These are phyloP conservation scores for Escovopsis sp. DNA, from an alignment of 2,329 filamentous ascomycete genomes.

Conservation along the genomic window DNA sequence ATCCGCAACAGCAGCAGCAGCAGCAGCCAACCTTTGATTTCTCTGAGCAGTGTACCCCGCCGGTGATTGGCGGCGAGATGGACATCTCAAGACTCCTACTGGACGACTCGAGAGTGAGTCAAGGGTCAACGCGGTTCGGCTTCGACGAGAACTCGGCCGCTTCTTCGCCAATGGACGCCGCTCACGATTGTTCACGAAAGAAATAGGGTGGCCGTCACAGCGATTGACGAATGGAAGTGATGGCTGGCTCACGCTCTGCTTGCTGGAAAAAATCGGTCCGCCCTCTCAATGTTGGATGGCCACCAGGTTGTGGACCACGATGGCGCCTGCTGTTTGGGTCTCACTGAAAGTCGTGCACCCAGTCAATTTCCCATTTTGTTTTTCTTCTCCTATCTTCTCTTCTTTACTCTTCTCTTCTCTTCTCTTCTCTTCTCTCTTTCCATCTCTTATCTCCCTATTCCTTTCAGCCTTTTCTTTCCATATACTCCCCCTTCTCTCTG, in stretches of 20 bases:
- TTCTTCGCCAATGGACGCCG: slow-evolving; percentile 10
- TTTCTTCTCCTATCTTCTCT: too few relatives aligned
- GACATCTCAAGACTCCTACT: slow-evolving; percentile 45
- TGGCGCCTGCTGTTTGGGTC: neutral
- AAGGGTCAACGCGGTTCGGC: slow-evolving; percentile 12
- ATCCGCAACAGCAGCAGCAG: slow-evolving; percentile 1
- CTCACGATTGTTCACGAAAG: slow-evolving; percentile 6
- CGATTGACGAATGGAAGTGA: neutral
- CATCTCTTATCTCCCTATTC: too few relatives aligned
- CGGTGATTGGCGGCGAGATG: slow-evolving; percentile 40
- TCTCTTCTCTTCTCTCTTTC: too few relatives aligned
- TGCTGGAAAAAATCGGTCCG: too few relatives aligned
- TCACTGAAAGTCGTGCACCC: neutral
- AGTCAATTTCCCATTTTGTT: too few relatives aligned
- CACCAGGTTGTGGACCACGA: too few relatives aligned
- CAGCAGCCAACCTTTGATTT: slow-evolving; percentile 26
- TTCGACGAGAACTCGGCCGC: slow-evolving; percentile 13
- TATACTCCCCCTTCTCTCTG: too few relatives aligned
- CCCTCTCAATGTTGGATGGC: too few relatives aligned
- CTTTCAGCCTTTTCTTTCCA: too few relatives aligned
- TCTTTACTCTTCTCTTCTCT: too few relatives aligned
- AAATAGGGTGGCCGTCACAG: neutral
- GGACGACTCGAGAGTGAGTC: slow-evolving; percentile 30
- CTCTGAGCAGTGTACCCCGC: slow-evolving; percentile 24
- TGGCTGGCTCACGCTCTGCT: neutral